Evolutionary conservation across 768 basidiomycete species (phyloP).

Genomic region (Boletus rubescentipes): DNA sequence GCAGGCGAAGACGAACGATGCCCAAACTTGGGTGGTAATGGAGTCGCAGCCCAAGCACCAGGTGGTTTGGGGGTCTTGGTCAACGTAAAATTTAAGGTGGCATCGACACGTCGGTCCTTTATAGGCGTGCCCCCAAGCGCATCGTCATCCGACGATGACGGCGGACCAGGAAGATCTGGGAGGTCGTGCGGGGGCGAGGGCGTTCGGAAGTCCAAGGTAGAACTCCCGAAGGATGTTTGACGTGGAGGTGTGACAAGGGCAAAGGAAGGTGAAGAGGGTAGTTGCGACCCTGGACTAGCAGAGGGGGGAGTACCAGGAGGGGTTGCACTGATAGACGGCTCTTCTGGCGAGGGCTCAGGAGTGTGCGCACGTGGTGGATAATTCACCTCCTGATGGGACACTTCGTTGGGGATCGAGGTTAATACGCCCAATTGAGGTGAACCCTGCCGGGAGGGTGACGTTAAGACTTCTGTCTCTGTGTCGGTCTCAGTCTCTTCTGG

Average conservation of each 20-base stretch:
- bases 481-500: slow-evolving; percentile 22
- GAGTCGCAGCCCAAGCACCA: slow-evolving; percentile 46
- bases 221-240: slow-evolving; percentile 38
- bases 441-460: slow-evolving; percentile 20
- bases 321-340: slow-evolving; percentile 17
- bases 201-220: slow-evolving; percentile 53
- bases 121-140: slow-evolving; percentile 28
- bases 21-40: slow-evolving; percentile 26
- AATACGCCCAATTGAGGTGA: slow-evolving; percentile 15
- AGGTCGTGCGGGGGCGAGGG: slow-evolving; percentile 62
- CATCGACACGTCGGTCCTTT: slow-evolving; percentile 16
- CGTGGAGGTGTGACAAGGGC: slow-evolving; percentile 49
- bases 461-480: slow-evolving; percentile 29
- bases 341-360: background rate
- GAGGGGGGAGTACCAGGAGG: slow-evolving; percentile 28
- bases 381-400: slow-evolving; percentile 15
- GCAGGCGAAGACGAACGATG: slow-evolving; percentile 19
- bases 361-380: slow-evolving; percentile 17
- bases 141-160: slow-evolving; percentile 54
- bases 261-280: slow-evolving; percentile 16
- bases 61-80: slow-evolving; percentile 48
- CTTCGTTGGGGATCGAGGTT: slow-evolving; percentile 11
- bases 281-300: background rate
- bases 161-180: slow-evolving; percentile 67
- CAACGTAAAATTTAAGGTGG: slow-evolving; percentile 29